phyloP scores from a whole-genome alignment of 1,284 basidiomycete genomes.

The Sanguinoderma infundibulare region DNA sequence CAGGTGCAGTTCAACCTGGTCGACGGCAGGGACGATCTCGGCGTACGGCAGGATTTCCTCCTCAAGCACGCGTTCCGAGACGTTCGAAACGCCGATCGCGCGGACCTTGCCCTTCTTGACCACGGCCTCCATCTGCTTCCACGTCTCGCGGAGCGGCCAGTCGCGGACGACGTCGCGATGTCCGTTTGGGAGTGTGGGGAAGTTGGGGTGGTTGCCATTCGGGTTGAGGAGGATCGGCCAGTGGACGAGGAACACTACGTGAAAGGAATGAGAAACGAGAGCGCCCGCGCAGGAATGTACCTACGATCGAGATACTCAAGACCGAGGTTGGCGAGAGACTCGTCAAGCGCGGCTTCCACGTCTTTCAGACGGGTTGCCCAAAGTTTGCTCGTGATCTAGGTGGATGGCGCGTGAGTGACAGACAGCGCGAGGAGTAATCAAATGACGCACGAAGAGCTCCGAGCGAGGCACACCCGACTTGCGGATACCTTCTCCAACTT shows the following conservation, averaged over 20 bases:
- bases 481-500: slow-evolving; percentile 85
- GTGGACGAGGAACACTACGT: slow-evolving; percentile 75
- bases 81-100: slow-evolving; percentile 66
- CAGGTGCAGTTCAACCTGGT: slow-evolving; percentile 73
- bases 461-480: slow-evolving; percentile 78
- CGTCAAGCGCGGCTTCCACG: slow-evolving; percentile 75
- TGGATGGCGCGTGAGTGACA: background rate
- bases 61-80: slow-evolving; percentile 50
- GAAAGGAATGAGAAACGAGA: background rate
- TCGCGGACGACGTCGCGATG: slow-evolving; percentile 67
- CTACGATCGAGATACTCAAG: slow-evolving; percentile 79
- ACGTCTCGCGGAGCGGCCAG: slow-evolving; percentile 75
- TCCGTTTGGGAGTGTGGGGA: slow-evolving; percentile 73
- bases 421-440: slow-evolving; percentile 2
- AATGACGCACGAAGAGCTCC: slow-evolving; percentile 81
- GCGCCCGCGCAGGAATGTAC: slow-evolving; percentile 20
- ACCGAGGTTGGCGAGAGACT: slow-evolving; percentile 74
- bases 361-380: slow-evolving; percentile 78
- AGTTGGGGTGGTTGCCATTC: slow-evolving; percentile 71
- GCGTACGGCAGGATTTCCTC: slow-evolving; percentile 47
- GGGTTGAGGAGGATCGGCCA: slow-evolving; percentile 84
- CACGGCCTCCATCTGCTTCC: slow-evolving; percentile 83
- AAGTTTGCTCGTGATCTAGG: slow-evolving; percentile 68
- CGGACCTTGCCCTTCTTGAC: slow-evolving; percentile 64
- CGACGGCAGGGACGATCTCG: slow-evolving; percentile 56